These are phyloP conservation scores for Gossypium stocksii DNA, from an alignment of 345 rosid genomes.

Conservation along the genomic window DNA sequence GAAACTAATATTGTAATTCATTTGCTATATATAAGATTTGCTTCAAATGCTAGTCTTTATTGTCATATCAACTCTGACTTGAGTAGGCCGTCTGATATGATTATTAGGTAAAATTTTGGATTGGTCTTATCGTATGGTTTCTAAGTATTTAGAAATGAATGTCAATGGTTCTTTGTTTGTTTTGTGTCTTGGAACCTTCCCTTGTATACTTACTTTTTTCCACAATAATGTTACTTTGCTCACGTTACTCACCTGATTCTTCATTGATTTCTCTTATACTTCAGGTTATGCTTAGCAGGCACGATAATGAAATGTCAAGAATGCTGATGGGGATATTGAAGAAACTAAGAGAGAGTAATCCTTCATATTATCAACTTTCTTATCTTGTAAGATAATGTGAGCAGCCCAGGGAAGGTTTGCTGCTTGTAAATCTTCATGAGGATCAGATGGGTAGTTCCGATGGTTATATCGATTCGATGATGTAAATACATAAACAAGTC, in stretches of 20 bases:
- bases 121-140: too few relatives aligned
- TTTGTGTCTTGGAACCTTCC: too few relatives aligned
- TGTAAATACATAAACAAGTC: slow-evolving; percentile 82
- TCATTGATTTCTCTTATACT: slow-evolving; percentile 11
- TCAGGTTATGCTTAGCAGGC: slow-evolving; percentile 64
- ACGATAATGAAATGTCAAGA: slow-evolving; percentile 79
- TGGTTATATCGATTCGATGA: slow-evolving; percentile 82
- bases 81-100: too few relatives aligned
- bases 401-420: slow-evolving; percentile 94
- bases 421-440: slow-evolving; percentile 76
- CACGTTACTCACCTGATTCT: not conserved
- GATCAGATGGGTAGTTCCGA: slow-evolving; percentile 69
- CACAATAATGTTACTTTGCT: too few relatives aligned
- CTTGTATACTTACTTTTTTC: too few relatives aligned
- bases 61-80: too few relatives aligned
- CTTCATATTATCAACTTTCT: slow-evolving; percentile 65
- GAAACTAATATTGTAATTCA: not conserved
- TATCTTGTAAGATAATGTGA: slow-evolving; percentile 94
- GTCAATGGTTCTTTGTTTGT: too few relatives aligned
- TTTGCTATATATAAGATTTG: not conserved
- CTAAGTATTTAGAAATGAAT: too few relatives aligned
- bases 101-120: too few relatives aligned
- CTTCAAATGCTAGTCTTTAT: not conserved
- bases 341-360: slow-evolving; percentile 67
- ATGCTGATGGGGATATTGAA: slow-evolving; percentile 58